Evolutionary conservation across 768 basidiomycete species (phyloP), one percentile per base, ranked within the genome.

Genomic region (Cubamyces lactineus): DNA sequence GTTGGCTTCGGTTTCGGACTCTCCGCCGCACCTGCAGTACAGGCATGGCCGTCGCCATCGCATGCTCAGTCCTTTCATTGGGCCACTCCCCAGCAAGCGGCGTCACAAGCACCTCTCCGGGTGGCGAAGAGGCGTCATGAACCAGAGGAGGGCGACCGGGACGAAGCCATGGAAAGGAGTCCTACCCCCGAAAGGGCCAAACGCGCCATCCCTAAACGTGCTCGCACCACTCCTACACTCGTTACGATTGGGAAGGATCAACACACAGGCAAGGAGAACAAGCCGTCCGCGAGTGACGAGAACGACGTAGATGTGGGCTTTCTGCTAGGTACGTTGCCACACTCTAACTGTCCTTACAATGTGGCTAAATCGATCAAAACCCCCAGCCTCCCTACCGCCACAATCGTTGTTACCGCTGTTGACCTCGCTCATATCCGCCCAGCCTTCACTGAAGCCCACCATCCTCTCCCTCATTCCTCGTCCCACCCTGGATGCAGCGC

Each of bases 91-190:
- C 42, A 84, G 83, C 70, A 83, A 85, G 48, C 28, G 8, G 28
- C 84, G 83, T 76, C 82, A 52, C 73, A 78, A 38, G 68, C 78
- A 30, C 53, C 75, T 15, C 64, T 68, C 24, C 81, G 85, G 51
- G 70, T 74, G 16, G 81, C 82, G 73, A 91, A 92, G 74, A 78
- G 92, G 63, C 78, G 87, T 42, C 78, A 81, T 61, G 91, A 93
- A 55, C 72, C 76, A 1, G 91, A 92, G 19, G 89, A 91, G n/a
- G 86, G 89, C 21, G 28, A 71, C 75, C 3, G 82, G 60, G 91
- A 92, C 66, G 83, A 89, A 54, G 81, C 86, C 16, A 94, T 94
- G 92, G 92, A 92, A 72, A 81, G 89, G 62, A 92, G 91, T 66
- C 91, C 92, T 8, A 92, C 92, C 2, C 89, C 91, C 16, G 92